phyloP scores from a whole-genome alignment of 202 grass and related monocot species.

The Carex sylvatica region DNA sequence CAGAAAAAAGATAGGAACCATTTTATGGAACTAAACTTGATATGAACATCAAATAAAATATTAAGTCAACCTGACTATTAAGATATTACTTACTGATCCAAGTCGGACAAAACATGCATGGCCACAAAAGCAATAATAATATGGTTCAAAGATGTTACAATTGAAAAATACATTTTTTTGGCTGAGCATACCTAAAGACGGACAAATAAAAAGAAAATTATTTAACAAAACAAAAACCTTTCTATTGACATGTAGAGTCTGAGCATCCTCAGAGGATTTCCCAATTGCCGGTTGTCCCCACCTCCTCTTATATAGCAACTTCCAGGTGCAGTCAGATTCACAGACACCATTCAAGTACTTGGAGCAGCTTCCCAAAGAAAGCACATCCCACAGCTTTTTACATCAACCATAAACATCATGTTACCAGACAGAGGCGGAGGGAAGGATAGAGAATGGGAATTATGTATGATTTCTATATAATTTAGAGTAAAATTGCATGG shows the following conservation, averaged over 20 bases:
- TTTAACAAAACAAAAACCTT: background rate
- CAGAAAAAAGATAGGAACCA: background rate
- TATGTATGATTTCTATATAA: too few relatives aligned
- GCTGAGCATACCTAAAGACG: background rate
- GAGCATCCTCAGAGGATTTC: background rate
- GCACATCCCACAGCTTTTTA: background rate
- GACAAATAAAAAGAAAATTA: background rate
- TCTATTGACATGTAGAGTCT: background rate
- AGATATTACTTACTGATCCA: background rate
- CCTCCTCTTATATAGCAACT: background rate
- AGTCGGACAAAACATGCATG: background rate
- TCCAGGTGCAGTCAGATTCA: conserved; percentile 5
- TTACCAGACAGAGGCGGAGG: background rate
- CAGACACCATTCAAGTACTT: conserved; percentile 18
- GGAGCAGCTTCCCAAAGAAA: conserved; percentile 17
- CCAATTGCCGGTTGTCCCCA: background rate
- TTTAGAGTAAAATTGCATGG: too few relatives aligned
- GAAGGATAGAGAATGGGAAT: too few relatives aligned
- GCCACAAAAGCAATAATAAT: background rate
- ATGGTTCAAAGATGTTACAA: background rate
- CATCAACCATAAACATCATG: background rate
- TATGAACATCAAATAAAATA: background rate
- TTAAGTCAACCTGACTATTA: background rate
- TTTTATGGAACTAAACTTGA: background rate
- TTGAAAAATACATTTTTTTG: background rate